Conservation (phyloP, 306 rosid genomes). For the Gastrolobium villosum region DNA sequence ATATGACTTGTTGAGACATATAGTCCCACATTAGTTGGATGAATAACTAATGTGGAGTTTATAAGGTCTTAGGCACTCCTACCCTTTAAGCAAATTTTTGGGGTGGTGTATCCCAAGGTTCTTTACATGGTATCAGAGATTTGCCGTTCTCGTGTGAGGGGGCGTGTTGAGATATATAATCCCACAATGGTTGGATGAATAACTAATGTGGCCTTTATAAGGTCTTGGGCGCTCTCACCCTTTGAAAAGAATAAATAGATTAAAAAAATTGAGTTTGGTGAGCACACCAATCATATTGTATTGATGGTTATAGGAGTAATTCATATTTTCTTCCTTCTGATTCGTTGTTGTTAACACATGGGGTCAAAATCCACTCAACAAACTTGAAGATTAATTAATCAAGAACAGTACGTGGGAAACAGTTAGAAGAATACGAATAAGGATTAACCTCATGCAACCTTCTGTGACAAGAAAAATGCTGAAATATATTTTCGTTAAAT, state of each 20-base stretch:
- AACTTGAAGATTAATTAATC: neutral
- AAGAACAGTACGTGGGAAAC: constrained; percentile 2
- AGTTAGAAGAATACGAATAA: neutral
- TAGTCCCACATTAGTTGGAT: no score
- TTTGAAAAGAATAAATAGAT: neutral
- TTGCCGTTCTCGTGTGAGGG: no score
- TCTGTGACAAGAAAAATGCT: neutral
- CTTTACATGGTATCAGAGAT: no score
- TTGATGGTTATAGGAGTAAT: neutral
- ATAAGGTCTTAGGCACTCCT: no score
- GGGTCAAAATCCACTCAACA: neutral
- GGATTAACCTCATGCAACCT: constrained; percentile 22
- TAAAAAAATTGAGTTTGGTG: constrained; percentile 5
- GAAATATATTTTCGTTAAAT: neutral
- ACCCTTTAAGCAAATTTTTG: no score
- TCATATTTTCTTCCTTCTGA: neutral
- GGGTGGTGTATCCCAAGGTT: no score
- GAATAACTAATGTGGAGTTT: no score
- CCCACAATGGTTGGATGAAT: no score
- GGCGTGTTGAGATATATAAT: no score
- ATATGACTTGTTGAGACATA: no score
- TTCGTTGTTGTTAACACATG: neutral
- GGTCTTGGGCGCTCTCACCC: no score
- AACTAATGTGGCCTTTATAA: no score
- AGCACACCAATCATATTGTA: constrained; percentile 24